These are phyloP conservation scores for Mycena leptocephala DNA, from an alignment of 768 basidiomycete species.

Conservation along the genomic window DNA sequence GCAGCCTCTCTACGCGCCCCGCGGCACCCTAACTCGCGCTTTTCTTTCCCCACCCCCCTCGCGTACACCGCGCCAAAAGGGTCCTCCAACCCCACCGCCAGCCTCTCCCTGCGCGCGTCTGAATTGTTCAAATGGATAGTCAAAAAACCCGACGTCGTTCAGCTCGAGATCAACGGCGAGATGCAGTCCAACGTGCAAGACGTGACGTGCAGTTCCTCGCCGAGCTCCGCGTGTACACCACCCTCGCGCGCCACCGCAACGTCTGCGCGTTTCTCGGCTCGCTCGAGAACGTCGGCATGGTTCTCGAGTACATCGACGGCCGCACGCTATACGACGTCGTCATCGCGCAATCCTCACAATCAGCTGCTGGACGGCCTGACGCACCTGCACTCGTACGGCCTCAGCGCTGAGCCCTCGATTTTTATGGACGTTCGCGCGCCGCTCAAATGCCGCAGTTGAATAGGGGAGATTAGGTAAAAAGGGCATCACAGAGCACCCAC, in stretches of 20 bases:
- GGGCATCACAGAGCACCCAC: too few relatives aligned
- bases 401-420: too few relatives aligned
- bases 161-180: conserved; percentile 92
- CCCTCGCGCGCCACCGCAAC: conserved; percentile 82
- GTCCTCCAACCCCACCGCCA: conserved; percentile 81
- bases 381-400: too few relatives aligned
- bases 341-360: conserved; percentile 66
- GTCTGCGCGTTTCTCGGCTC: conserved; percentile 88
- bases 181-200: conserved; percentile 90
- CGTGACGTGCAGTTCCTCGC: conserved; percentile 90
- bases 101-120: conserved; percentile 82
- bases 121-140: conserved; percentile 91
- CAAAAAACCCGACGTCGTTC: conserved; percentile 88
- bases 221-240: conserved; percentile 90
- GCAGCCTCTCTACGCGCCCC: conserved; percentile 77
- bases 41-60: conserved; percentile 87
- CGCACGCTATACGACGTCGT: conserved; percentile 87
- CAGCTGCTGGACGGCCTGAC: too few relatives aligned
- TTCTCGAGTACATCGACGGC: conserved; percentile 90
- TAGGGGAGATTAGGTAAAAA: too few relatives aligned
- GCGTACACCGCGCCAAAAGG: conserved; percentile 75
- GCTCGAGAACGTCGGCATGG: conserved; percentile 91
- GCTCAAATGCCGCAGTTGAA: too few relatives aligned
- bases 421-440: too few relatives aligned
- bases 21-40: conserved; percentile 82